Base-by-base conservation (phyloP, 495 filamentous ascomycete genomes). In the Talaromyces stipitatus region DNA sequence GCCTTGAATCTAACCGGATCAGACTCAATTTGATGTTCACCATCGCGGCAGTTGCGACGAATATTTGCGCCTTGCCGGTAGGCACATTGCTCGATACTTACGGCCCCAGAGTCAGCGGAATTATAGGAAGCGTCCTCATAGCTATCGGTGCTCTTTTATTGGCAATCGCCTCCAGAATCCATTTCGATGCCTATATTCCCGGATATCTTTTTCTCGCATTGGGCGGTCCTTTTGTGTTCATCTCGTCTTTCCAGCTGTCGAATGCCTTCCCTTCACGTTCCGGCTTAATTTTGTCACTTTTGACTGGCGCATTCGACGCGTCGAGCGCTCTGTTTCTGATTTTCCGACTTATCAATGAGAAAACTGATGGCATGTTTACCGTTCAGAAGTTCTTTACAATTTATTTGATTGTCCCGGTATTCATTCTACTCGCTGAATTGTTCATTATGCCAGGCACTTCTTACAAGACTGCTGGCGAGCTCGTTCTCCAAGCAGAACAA, bases 21-120 rank as follows among this genome's bases (percentile, higher is more conserved):
- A 77, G 75, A 48, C 77, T 95, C 48, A 96, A 96, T 67, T 70
- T 95, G 57, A 95, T 96, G 91, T 95, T 96, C 75, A 96, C 91
- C 28, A 78, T 89, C 32, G 91, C 90, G n/a, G 91, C 90, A 12
- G 91, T 95, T 16, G 85, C 81, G 4, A 95, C 91, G 32, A 87
- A 87, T 66, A 86, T 92, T 16, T 85, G 82, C 16, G 91, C 91
- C 8, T 75, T 95, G 2, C 90, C 91, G 11, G 82, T 95, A 3
- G 91, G 91, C 33, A 89, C 90, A 1, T 87, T 96, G 41, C 77
- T 96, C 4, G 91, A 97, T 65, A 79, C 82, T 48, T 95, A 82
- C 63, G 92, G 91, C 1, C 91, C 91, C 16, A 82, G 87, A 30
- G 78, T 91, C 4, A 84, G 85, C 55, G 88, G 89, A 1, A 69